Evolutionary conservation across 345 rosid genomes (phyloP).

Genomic region (Isatis tinctoria): DNA sequence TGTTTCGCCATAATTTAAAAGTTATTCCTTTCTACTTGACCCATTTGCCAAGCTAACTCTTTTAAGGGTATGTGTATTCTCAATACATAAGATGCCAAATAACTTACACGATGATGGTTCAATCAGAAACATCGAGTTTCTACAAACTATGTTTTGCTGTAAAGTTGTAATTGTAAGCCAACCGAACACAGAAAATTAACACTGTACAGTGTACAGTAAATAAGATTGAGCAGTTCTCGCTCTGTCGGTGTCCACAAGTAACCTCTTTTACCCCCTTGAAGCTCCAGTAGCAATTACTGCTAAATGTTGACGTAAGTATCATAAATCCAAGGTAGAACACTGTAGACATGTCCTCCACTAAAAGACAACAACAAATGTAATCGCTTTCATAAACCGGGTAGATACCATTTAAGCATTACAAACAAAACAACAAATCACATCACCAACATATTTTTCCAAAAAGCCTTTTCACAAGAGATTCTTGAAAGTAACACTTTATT

Average conservation of each 20-base stretch:
- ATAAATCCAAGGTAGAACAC: slow-evolving; percentile 16
- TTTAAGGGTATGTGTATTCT: background rate
- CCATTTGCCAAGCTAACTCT: background rate
- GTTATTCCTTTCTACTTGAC: background rate
- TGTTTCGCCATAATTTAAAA: background rate
- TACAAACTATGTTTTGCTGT: background rate
- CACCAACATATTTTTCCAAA: background rate
- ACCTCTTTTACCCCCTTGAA: background rate
- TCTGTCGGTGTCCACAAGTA: slow-evolving; percentile 12
- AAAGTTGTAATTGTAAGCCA: background rate
- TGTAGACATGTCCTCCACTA: slow-evolving; percentile 7
- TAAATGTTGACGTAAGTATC: background rate
- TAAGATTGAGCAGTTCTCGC: slow-evolving; percentile 3
- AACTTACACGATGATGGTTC: slow-evolving; percentile 2
- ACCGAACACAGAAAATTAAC: background rate
- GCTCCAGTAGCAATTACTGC: slow-evolving; percentile 1
- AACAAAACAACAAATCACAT: slow-evolving; percentile 32
- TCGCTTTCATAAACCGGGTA: background rate
- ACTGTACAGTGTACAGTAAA: background rate
- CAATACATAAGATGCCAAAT: slow-evolving; percentile 1
- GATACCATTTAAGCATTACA: slow-evolving; percentile 21
- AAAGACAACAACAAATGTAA: slow-evolving; percentile 9
- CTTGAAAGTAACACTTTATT: slow-evolving; percentile 18
- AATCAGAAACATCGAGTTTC: background rate
- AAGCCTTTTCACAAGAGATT: background rate